Base-by-base conservation (phyloP, 306 rosid species). In the Mucuna pruriens region DNA sequence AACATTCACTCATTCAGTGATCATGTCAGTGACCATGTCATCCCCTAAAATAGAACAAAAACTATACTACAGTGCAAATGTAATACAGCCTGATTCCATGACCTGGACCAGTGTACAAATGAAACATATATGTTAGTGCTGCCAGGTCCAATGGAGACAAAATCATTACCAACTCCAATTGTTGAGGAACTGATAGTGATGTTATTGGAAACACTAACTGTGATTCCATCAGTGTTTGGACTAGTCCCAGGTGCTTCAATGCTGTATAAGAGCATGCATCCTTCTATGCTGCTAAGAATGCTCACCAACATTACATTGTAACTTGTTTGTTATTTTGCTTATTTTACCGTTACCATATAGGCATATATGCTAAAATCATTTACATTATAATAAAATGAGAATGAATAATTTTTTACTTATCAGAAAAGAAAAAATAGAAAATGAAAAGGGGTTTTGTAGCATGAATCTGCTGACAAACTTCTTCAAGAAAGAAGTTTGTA, bases 121-220 rank as follows among this genome's bases (percentile, higher is more conserved):
- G 65, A 77, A 19, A 62, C 73, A 45, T 46, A 62, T 9, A 57
- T 45, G 34, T 31, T 76, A 3, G 48, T 45, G 49, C 62, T 62
- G 48, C 81, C 74, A 31, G 63, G 64, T 77, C 74, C 81, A 33
- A 67, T 39, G 66, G 82, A 23, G 39, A 67, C 82, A 66, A 45
- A 78, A 23, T 78, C 82, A 78, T 67, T 76, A 7, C 69, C 69
- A 38, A 67, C 82, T 51, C 68, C 82, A 52, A 78, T 54, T 67
- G 54, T 25, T 38, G 60, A 67, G 42, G 69, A 78, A 26, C 68
- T 52, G 29, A 78, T 52, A 16, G 13, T 52, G 29, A 78, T 39
- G 75, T 23, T 51, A 10, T 60, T 49, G 66, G 75, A 51, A 34
- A 33, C 54, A 49, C 82, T 22, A 15, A 49, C 1, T 38, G 67